phyloP scores from a whole-genome alignment of 2,329 filamentous ascomycete genomes.

The Botrytis deweyae region DNA sequence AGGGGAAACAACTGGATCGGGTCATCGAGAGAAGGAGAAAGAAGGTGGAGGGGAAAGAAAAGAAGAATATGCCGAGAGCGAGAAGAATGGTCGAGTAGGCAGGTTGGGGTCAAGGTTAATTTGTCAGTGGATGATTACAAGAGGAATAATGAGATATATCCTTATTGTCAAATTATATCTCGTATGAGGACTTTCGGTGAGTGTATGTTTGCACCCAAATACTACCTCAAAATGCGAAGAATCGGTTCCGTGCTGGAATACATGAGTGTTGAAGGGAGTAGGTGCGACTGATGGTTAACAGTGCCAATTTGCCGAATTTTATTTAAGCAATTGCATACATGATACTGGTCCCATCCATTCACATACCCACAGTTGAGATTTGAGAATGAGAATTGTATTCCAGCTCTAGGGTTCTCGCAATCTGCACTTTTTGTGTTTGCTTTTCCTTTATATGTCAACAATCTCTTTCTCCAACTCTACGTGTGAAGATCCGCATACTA shows the following conservation, averaged over 20 bases:
- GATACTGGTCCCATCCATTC: neutral
- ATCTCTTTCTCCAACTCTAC: neutral
- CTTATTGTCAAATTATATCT: neutral
- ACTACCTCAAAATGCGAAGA: neutral
- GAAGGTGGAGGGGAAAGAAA: slow-evolving; percentile 84
- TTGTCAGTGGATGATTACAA: neutral
- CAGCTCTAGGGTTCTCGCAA: neutral
- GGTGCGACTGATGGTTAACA: neutral
- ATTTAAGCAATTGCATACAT: neutral
- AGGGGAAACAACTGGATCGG: slow-evolving; percentile 78
- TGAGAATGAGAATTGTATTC: neutral
- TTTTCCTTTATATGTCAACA: neutral
- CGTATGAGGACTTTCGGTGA: neutral
- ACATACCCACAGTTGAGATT: neutral
- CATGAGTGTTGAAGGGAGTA: neutral
- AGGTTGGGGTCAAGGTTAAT: neutral
- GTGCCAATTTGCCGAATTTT: neutral
- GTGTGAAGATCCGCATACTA: neutral
- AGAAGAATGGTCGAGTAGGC: slow-evolving; percentile 45
- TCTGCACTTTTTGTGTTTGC: neutral
- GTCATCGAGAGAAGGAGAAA: slow-evolving; percentile 84
- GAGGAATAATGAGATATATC: neutral
- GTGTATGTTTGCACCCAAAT: neutral
- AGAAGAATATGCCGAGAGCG: slow-evolving; percentile 66
- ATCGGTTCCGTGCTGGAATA: neutral